Conservation (phyloP, 305 asterid species). For the Plantago lanceolata region DNA sequence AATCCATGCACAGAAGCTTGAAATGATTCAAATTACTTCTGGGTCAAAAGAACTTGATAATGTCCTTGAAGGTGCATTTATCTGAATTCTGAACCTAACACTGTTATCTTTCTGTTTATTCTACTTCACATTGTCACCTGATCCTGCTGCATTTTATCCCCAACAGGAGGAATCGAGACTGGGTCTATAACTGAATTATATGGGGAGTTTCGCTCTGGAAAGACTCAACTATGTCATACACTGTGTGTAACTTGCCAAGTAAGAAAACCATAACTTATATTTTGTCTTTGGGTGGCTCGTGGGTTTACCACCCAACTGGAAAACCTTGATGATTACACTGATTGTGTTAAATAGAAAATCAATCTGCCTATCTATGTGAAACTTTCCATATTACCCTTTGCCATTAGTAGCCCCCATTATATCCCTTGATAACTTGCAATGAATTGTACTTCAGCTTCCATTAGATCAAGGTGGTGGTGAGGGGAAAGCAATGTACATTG, state of each 20-base stretch:
- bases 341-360: background rate
- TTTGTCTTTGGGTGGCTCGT: background rate
- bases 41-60: conserved; percentile 94
- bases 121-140: conserved; percentile 14
- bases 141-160: conserved; percentile 4
- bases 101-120: background rate
- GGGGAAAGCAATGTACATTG: conserved; percentile 98
- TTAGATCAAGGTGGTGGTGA: conserved; percentile 97
- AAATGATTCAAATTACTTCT: conserved; percentile 86
- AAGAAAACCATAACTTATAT: conserved; percentile 21
- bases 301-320: conserved; percentile 13
- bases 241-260: conserved; percentile 95
- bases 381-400: background rate
- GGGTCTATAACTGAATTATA: conserved; percentile 89
- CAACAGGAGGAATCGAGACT: conserved; percentile 84
- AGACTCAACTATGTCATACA: conserved; percentile 95
- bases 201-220: conserved; percentile 92
- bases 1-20: conserved; percentile 93
- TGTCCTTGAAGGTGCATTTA: conserved; percentile 65
- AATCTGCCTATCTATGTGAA: background rate
- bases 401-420: background rate
- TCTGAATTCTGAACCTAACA: background rate
- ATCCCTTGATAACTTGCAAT: background rate
- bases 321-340: background rate
- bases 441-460: conserved; percentile 59